Conservation (phyloP, 2,329 filamentous ascomycete genomes). For the Phoma sp. region DNA sequence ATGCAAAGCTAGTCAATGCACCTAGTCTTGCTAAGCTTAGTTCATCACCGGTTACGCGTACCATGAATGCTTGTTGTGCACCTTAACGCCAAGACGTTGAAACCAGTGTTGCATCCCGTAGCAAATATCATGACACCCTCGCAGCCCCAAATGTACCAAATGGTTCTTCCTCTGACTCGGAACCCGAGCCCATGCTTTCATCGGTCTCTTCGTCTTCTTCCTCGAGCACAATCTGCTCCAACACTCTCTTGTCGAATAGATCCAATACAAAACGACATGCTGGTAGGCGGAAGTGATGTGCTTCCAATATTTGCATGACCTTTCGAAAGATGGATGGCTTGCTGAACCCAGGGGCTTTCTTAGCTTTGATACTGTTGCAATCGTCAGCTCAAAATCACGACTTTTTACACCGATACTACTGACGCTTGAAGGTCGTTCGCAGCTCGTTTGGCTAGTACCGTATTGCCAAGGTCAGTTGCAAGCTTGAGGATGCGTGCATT, state of each 20-base stretch:
- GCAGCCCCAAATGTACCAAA: conserved; percentile 25
- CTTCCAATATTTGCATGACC: conserved; percentile 83
- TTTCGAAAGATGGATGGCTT: conserved; percentile 82
- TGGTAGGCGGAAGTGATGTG: conserved; percentile 85
- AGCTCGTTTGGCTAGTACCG: conserved; percentile 88
- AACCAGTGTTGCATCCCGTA: not conserved
- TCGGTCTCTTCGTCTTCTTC: conserved; percentile 62
- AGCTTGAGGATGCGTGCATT: conserved; percentile 82
- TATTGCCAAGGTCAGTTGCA: conserved; percentile 89
- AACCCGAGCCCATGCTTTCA: conserved; percentile 44
- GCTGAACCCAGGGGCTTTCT: conserved; percentile 76
- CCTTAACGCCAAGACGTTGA: conserved; percentile 26
- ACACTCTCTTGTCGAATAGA: conserved; percentile 88
- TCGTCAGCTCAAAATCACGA: conserved; percentile 21
- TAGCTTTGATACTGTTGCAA: conserved; percentile 71
- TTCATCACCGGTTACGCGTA: conserved; percentile 25
- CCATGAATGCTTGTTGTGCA: conserved; percentile 28
- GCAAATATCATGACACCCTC: conserved; percentile 23
- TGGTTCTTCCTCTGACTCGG: conserved; percentile 39
- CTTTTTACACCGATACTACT: conserved; percentile 29
- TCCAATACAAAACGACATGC: conserved; percentile 92
- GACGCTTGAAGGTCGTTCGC: conserved; percentile 76
- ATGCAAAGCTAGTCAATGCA: conserved; percentile 24
- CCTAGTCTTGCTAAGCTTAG: conserved; percentile 19
- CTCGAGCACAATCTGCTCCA: conserved; percentile 83